A percentile compares a stretch with the other conserved stretches of the same genome.
These are phyloP conservation scores for Huntiella omanensis DNA, from an alignment of 2,329 filamentous ascomycete species.

Conservation along the genomic window DNA sequence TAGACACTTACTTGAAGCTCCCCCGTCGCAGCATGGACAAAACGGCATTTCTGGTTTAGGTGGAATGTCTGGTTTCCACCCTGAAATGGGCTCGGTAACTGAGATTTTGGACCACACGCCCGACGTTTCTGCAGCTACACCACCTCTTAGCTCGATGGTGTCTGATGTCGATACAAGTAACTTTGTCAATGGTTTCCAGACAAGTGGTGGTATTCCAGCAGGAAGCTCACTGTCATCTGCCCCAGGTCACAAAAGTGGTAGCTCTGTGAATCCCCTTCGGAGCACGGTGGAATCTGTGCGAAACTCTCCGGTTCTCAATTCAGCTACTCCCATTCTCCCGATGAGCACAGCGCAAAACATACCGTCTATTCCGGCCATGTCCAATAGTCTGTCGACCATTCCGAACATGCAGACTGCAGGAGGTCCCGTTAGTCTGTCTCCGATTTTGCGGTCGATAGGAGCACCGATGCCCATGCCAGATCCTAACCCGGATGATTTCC, in stretches of 20 bases:
- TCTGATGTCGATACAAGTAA: background rate
- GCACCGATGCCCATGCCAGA: slow-evolving; percentile 44
- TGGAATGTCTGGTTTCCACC: slow-evolving; percentile 16
- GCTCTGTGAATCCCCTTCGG: background rate
- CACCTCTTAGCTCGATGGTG: background rate
- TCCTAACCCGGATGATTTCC: slow-evolving; percentile 55
- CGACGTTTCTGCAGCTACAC: slow-evolving; percentile 13
- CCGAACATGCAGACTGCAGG: slow-evolving; percentile 10
- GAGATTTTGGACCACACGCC: slow-evolving; percentile 37
- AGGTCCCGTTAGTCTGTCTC: slow-evolving; percentile 25
- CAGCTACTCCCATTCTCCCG: slow-evolving; percentile 12
- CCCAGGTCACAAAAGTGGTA: background rate
- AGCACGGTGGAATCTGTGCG: slow-evolving; percentile 1
- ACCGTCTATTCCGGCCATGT: background rate
- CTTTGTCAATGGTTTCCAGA: background rate
- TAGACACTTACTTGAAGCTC: slow-evolving; percentile 34
- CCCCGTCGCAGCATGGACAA: slow-evolving; percentile 13
- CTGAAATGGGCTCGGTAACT: slow-evolving; percentile 37
- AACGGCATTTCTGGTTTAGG: background rate
- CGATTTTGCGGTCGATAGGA: slow-evolving; percentile 27
- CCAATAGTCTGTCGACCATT: background rate
- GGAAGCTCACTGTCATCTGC: slow-evolving; percentile 9
- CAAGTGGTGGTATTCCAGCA: slow-evolving; percentile 12
- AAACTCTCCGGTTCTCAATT: background rate
- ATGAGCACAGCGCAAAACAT: slow-evolving; percentile 7